Conservation (phyloP, 2,329 filamentous ascomycete species). For the Colletotrichum camelliae region DNA sequence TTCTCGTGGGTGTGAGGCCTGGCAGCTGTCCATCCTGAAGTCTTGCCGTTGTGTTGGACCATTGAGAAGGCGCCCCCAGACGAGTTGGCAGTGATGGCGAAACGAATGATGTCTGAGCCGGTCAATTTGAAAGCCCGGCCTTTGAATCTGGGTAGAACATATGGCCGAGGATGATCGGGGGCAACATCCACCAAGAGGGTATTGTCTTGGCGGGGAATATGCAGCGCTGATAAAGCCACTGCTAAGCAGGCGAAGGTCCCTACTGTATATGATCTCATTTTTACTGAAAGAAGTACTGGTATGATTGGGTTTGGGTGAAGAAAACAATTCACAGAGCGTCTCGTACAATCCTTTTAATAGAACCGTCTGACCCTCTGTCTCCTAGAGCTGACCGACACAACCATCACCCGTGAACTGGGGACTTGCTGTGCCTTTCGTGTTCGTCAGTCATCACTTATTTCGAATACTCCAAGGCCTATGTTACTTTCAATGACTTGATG, state of each 20-base stretch:
- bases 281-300: not conserved
- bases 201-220: not conserved
- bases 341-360: not conserved
- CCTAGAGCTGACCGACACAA: not conserved
- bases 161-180: constrained; percentile 25
- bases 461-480: not conserved
- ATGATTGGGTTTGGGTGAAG: not conserved
- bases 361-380: not conserved
- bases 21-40: constrained; percentile 40
- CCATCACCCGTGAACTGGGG: not conserved
- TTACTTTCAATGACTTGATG: not conserved
- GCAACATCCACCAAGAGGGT: constrained; percentile 22
- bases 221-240: not conserved
- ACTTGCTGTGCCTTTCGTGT: not conserved
- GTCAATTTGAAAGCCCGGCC: constrained; percentile 27
- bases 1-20: constrained; percentile 45
- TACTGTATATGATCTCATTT: not conserved
- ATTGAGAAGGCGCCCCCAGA: constrained; percentile 48
- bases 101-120: not conserved
- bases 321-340: not conserved
- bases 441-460: not conserved
- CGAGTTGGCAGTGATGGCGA: constrained; percentile 47
- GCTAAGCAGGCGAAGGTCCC: not conserved
- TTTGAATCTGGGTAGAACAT: constrained; percentile 28
- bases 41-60: constrained; percentile 45